These are phyloP conservation scores for Blastobotrys proliferans DNA, from an alignment of 1,139 yeast genomes.

Conservation along the genomic window DNA sequence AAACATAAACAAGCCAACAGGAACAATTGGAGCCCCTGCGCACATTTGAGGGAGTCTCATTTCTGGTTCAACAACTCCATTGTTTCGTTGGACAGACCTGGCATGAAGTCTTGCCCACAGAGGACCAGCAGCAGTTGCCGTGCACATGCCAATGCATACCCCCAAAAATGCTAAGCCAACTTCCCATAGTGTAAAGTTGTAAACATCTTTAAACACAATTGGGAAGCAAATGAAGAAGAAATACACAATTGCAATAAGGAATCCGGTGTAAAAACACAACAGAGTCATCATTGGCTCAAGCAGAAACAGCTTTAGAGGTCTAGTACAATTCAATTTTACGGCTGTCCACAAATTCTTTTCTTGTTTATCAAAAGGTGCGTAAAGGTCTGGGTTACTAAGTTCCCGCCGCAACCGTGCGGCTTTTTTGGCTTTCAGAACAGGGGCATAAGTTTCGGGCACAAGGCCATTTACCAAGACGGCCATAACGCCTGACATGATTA, in stretches of 20 bases:
- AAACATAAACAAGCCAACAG: slow-evolving; percentile 60
- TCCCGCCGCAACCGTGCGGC: slow-evolving; percentile 32
- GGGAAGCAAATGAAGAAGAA: slow-evolving; percentile 64
- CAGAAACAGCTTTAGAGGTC: slow-evolving; percentile 50
- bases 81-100: slow-evolving; percentile 21
- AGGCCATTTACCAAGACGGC: slow-evolving; percentile 38
- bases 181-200: slow-evolving; percentile 37
- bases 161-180: slow-evolving; percentile 55
- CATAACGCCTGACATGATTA: slow-evolving; percentile 63
- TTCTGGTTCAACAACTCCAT: slow-evolving; percentile 47
- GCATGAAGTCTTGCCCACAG: slow-evolving; percentile 19
- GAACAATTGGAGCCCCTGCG: slow-evolving; percentile 45
- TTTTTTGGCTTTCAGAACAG: slow-evolving; percentile 54
- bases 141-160: slow-evolving; percentile 42
- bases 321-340: slow-evolving; percentile 49
- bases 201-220: slow-evolving; percentile 47
- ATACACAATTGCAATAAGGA: slow-evolving; percentile 56
- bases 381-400: slow-evolving; percentile 25
- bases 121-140: slow-evolving; percentile 24
- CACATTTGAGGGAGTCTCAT: slow-evolving; percentile 48
- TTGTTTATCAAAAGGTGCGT: slow-evolving; percentile 39
- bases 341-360: slow-evolving; percentile 41
- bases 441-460: slow-evolving; percentile 73
- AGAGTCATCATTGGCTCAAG: slow-evolving; percentile 59
- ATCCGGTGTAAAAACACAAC: slow-evolving; percentile 59